Evolutionary conservation across 2,329 filamentous ascomycete genomes (phyloP), one percentile per base, ranked within the genome.

Genomic region (Cordyceps cateniannulata): DNA sequence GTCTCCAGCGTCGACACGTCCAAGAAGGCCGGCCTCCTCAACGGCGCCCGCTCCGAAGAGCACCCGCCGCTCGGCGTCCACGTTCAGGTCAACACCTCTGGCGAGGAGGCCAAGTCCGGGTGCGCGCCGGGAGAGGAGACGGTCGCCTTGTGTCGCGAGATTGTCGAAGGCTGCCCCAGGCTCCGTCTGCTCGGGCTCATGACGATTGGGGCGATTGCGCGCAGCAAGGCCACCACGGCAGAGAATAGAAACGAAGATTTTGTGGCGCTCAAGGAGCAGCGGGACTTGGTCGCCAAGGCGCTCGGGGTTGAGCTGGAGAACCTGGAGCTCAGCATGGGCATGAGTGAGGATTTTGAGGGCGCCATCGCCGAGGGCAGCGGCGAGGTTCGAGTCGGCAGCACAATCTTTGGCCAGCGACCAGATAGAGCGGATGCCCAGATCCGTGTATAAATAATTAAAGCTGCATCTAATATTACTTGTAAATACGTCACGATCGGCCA

Each of bases 251-350:
- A 98, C 72, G 91, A 96, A 73, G 95, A 99, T 75, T 98, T 98
- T 71, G 73, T 85, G 5, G 72, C 77, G 5, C 73, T 99, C 70
- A 79, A 77, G 55, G 81, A 88, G 69, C 87, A 89, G 71, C 79
- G 90, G 60, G 89, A 96, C 71, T 73, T 84, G 16, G 85, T 97
- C 2, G 83, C 81, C 2, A 70, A 76, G 69, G 87, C 77, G 62
- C 68, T 79, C 22, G 70, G 69, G 1, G 59, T 77, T 54, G 71
- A 79, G 18, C 75, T 77, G n/a, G 80, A 81, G 63, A 65, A 62
- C n/a, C 71, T 97, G 68, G 92, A 97, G 78, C 74, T 98, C 75
- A 97, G 93, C 75, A 99, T 99, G 93, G 93, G 93, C 7, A 99
- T 99, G 95, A 97, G 92, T 71, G 86, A 91, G 69, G 95, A 99